A percentile compares a stretch with the other conserved stretches of the same genome.
Evolutionary conservation across 2,329 filamentous ascomycete genomes (phyloP).

Genomic region (Ceratocystis destructans): DNA sequence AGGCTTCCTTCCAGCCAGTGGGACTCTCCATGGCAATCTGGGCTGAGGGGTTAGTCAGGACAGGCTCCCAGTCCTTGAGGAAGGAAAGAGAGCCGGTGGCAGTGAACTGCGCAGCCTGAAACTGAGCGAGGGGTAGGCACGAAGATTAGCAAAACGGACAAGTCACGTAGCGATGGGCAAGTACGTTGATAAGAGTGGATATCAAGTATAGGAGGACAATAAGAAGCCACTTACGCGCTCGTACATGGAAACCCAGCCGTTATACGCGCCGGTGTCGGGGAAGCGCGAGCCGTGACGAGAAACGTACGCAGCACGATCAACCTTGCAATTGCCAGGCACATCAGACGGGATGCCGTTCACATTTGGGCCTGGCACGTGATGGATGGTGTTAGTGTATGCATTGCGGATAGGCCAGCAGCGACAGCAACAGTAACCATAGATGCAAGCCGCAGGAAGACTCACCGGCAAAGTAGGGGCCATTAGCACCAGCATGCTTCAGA

Average conservation of each 20-base stretch:
- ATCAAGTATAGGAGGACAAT: not conserved
- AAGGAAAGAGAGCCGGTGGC: constrained; percentile 42
- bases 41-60: constrained; percentile 38
- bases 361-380: constrained; percentile 34
- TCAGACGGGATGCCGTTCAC: constrained; percentile 40
- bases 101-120: constrained; percentile 40
- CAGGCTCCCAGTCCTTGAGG: constrained; percentile 43
- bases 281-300: constrained; percentile 50
- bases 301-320: constrained; percentile 48
- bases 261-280: constrained; percentile 47
- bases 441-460: constrained; percentile 17
- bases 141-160: not conserved
- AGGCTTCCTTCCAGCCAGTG: constrained; percentile 49
- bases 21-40: constrained; percentile 47
- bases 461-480: constrained; percentile 41
- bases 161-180: not conserved
- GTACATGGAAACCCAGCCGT: constrained; percentile 39
- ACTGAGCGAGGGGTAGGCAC: constrained; percentile 27
- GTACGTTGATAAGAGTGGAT: no score
- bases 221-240: constrained; percentile 27
- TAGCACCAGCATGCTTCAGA: constrained; percentile 37
- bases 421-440: not conserved
- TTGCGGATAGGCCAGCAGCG: not conserved
- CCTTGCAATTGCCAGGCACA: constrained; percentile 41
- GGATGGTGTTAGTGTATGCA: not conserved